These are phyloP conservation scores for Fragilaria radians DNA, from an alignment of 108 stramenopile species.

Conservation along the genomic window DNA sequence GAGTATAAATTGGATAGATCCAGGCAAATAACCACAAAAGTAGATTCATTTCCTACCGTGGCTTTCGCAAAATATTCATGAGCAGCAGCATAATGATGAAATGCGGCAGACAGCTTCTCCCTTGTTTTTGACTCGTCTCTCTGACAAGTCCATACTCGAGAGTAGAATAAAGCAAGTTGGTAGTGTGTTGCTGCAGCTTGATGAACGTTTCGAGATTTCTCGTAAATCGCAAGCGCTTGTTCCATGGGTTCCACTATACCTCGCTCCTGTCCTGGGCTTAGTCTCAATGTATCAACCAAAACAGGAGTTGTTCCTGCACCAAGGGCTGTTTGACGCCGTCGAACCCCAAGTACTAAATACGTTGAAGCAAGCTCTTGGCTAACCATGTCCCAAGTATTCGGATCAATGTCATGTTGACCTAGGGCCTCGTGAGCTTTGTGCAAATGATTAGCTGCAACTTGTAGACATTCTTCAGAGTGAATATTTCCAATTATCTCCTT, in stretches of 20 bases:
- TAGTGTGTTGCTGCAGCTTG: slow-evolving; percentile 84
- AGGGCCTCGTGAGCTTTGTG: slow-evolving; percentile 62
- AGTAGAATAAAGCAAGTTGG: slow-evolving; percentile 70
- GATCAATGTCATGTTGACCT: slow-evolving; percentile 62
- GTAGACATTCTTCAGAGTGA: slow-evolving; percentile 70
- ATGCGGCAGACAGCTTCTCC: slow-evolving; percentile 70
- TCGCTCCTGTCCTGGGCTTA: slow-evolving; percentile 65
- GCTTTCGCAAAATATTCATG: slow-evolving; percentile 53
- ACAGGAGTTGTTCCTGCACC: slow-evolving; percentile 47
- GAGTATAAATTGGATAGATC: slow-evolving; percentile 74
- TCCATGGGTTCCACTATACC: slow-evolving; percentile 78
- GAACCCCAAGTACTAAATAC: slow-evolving; percentile 69
- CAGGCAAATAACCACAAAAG: slow-evolving; percentile 70
- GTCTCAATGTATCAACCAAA: slow-evolving; percentile 37
- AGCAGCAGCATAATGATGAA: slow-evolving; percentile 55
- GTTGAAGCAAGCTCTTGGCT: slow-evolving; percentile 75
- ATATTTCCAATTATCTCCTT: slow-evolving; percentile 11
- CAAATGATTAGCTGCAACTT: slow-evolving; percentile 69
- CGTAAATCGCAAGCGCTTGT: slow-evolving; percentile 63
- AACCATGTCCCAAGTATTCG: slow-evolving; percentile 81
- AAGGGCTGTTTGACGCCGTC: slow-evolving; percentile 63
- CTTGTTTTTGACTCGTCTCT: slow-evolving; percentile 67
- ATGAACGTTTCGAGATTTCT: slow-evolving; percentile 54
- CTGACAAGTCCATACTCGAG: slow-evolving; percentile 81
- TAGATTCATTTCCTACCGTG: slow-evolving; percentile 55